Evolutionary conservation across 139 green algal species (phyloP).

Genomic region (Tetradesmus lagerheimii): DNA sequence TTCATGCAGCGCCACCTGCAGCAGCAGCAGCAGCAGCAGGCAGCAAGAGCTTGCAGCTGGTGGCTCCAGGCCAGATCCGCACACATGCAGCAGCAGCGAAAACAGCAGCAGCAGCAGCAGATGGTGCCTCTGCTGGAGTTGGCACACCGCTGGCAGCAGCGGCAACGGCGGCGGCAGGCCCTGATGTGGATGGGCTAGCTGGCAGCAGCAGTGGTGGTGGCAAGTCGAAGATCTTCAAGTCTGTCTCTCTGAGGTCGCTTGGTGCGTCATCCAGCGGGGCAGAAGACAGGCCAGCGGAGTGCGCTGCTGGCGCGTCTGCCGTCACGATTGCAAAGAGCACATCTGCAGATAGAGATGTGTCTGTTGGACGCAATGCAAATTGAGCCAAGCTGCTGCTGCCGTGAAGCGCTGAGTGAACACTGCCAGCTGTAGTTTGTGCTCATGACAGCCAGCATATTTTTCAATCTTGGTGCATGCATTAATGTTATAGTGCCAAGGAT

Average conservation of each 20-base stretch:
- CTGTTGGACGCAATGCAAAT: too few species aligned
- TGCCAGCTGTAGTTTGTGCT: too few species aligned
- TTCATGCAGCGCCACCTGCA: too few species aligned
- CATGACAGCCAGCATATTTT: too few species aligned
- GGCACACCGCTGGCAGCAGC: background rate
- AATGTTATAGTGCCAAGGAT: too few species aligned
- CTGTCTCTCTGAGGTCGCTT: background rate
- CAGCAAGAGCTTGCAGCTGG: background rate
- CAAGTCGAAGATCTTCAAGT: conserved; percentile 19
- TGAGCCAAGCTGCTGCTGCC: too few species aligned
- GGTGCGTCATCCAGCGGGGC: background rate
- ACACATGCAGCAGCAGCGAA: background rate
- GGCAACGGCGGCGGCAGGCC: background rate
- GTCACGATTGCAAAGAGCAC: background rate
- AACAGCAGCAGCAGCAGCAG: background rate
- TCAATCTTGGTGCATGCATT: too few species aligned
- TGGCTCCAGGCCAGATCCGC: background rate
- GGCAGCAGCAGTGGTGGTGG: background rate
- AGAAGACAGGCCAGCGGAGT: background rate
- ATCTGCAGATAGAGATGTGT: background rate
- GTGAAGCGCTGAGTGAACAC: too few species aligned
- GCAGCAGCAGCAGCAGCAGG: too few species aligned
- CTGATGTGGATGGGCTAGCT: background rate
- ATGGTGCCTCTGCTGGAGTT: background rate
- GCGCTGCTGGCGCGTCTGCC: background rate